Conservation (phyloP, 176 grass and related monocot genomes). For the Phyllostachys edulis region DNA sequence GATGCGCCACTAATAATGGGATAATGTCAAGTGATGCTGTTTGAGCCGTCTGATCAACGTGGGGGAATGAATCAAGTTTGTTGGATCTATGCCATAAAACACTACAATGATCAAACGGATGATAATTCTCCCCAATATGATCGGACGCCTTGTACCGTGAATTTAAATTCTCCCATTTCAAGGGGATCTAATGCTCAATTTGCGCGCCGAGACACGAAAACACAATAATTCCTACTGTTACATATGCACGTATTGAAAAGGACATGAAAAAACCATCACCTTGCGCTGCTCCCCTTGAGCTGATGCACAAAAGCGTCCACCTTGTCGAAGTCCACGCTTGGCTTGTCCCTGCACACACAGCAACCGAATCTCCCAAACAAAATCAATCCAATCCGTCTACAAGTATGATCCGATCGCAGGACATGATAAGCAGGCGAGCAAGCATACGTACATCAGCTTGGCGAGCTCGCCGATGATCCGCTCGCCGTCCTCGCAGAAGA, state of each 20-base stretch:
- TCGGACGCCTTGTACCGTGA: background rate
- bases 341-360: constrained; percentile 39
- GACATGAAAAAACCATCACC: constrained; percentile 30
- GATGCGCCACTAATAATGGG: background rate
- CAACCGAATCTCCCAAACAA: constrained; percentile 1
- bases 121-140: background rate
- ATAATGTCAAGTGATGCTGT: background rate
- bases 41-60: background rate
- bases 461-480: constrained; percentile 53
- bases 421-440: background rate
- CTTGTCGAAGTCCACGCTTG: constrained; percentile 55
- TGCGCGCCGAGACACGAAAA: background rate
- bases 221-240: background rate
- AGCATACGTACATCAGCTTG: constrained; percentile 41
- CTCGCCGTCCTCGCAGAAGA: constrained; percentile 68
- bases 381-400: background rate
- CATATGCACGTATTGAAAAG: background rate
- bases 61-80: background rate
- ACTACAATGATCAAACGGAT: background rate
- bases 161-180: background rate
- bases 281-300: constrained; percentile 64
- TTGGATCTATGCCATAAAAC: background rate
- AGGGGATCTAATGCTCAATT: background rate
- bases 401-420: background rate
- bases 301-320: constrained; percentile 64